Base-by-base conservation (phyloP, 2,329 filamentous ascomycete genomes). In the Fusarium drepaniforme region DNA sequence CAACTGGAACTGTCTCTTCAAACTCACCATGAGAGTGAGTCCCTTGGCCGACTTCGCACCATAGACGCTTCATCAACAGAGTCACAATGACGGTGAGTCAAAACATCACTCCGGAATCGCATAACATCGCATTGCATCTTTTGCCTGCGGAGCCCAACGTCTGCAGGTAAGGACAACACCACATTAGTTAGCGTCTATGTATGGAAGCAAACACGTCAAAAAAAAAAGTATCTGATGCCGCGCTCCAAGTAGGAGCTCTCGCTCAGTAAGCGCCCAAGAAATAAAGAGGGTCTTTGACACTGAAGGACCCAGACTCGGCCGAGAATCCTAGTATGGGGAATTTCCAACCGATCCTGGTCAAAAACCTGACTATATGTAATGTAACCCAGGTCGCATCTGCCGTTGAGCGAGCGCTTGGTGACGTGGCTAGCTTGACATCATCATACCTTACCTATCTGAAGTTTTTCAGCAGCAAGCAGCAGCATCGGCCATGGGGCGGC, bases 381-480 rank as follows among this genome's bases (percentile, higher is more conserved):
- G 49, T 33, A 53, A 53, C 49, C 49, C 28, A 53, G 28, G 49
- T 28, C 23, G 44, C 25, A 13, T 30, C 28, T n/a, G 18, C 7
- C 49, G 25, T 53, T 53, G 49, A 33, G 33, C 33, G 28, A 35
- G 46, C 46, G 49, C 49, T 53, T 53, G 49, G 49, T 53, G 49
- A 53, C 49, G 49, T 53, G 49, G 49, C 49, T 33, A 53, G 49
- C 49, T 53, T 53, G 49, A 53, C 49, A 53, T 53, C 49, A 53
- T 53, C 16, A 53, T 49, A 28, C 44, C 44, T 49, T 49, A 6
- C 23, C 23, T 49, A 49, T 49, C 44, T 49, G 23, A 49, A 51
- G 46, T 30, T 51, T 51, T 51, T 51, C 44, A 49, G 44, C 44
- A 49, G 21, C 23, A 46, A 46, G 21, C 21, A 21, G 40, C 18